A percentile compares a stretch with the other conserved stretches of the same genome.
phyloP scores from a whole-genome alignment of 805 yeast genomes.

The Kockiozyma suomiensis region DNA sequence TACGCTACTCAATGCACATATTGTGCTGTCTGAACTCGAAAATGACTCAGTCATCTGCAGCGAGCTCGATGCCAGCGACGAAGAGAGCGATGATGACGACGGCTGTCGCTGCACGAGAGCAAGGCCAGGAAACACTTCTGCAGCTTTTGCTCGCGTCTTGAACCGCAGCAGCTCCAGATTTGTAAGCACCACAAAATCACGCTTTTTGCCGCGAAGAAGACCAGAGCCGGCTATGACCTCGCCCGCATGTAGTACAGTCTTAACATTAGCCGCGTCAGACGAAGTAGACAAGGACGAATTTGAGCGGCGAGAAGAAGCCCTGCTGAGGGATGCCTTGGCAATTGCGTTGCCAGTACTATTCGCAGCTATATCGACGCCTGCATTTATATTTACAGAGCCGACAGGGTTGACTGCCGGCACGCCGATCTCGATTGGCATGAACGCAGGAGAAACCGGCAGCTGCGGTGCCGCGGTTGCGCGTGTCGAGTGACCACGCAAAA shows the following conservation, averaged over 20 bases:
- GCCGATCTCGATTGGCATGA: conserved; percentile 1
- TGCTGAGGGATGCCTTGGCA: not conserved
- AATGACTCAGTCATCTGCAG: conserved; percentile 4
- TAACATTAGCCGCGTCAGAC: not conserved
- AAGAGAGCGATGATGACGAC: conserved; percentile 11
- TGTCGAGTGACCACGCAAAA: conserved; percentile 8
- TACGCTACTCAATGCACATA: conserved; percentile 24
- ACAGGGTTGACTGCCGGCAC: not conserved
- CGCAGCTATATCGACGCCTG: not conserved
- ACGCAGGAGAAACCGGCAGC: conserved; percentile 8
- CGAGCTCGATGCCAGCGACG: not conserved
- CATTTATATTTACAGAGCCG: not conserved
- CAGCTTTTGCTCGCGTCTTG: conserved; percentile 30
- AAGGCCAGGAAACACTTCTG: conserved; percentile 30
- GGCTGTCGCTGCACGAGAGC: conserved; percentile 6
- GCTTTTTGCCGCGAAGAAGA: conserved; percentile 35
- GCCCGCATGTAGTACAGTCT: conserved; percentile 29
- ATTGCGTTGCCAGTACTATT: not conserved
- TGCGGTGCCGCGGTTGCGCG: conserved; percentile 7
- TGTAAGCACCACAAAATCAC: conserved; percentile 35
- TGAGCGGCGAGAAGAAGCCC: not conserved
- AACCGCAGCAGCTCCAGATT: conserved; percentile 31
- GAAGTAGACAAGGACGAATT: not conserved
- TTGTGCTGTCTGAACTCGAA: conserved; percentile 5
- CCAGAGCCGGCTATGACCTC: conserved; percentile 33